Conservation (phyloP, 306 rosid species). For the Fagus sylvatica region DNA sequence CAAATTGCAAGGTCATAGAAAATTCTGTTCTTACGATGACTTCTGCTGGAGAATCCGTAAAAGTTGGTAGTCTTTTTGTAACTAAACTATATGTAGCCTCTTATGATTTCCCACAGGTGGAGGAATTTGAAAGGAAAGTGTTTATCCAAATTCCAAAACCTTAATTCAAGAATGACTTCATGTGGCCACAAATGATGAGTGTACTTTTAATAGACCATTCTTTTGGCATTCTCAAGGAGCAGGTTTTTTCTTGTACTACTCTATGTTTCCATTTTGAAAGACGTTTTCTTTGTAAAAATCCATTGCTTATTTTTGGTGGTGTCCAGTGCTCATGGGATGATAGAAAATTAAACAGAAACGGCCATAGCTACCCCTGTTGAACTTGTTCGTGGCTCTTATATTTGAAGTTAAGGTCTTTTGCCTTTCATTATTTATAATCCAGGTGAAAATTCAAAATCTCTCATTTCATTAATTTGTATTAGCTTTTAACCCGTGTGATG, state of each 20-base stretch:
- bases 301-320: too few species aligned
- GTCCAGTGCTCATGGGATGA: not conserved
- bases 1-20: slow-evolving; percentile 4
- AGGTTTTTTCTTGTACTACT: not conserved
- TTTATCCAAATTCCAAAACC: not conserved
- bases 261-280: not conserved
- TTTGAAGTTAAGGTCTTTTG: not conserved
- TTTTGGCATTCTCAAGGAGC: not conserved
- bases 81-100: not conserved
- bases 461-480: not conserved
- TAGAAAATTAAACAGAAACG: too few species aligned
- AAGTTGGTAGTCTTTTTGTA: not conserved
- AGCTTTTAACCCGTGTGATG: too few species aligned
- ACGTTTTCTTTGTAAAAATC: not conserved
- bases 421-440: not conserved
- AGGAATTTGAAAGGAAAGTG: not conserved
- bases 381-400: too few species aligned
- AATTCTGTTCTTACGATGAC: not conserved
- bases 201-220: not conserved
- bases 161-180: not conserved
- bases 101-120: not conserved
- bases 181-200: not conserved
- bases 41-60: not conserved
- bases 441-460: not conserved
- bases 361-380: not conserved